These are phyloP conservation scores for Nematocida ironsii DNA, from an alignment of 371 early-diverging fungal species.

Conservation along the genomic window DNA sequence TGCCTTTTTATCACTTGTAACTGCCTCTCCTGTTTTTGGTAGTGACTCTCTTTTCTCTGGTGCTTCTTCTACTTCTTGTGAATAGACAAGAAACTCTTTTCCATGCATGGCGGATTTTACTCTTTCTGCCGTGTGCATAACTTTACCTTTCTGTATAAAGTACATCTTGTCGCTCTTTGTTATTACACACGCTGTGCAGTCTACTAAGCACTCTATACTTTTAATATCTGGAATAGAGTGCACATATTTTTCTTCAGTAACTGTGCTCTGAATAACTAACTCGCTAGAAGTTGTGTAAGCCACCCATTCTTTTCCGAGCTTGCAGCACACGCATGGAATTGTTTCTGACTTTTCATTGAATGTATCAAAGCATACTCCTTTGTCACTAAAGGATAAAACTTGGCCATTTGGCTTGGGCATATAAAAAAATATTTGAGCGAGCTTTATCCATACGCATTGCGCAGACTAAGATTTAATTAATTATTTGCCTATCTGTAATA, in stretches of 20 bases:
- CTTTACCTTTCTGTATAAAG: constrained; percentile 21
- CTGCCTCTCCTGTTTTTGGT: not conserved
- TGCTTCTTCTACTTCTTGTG: constrained; percentile 31
- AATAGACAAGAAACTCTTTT: constrained; percentile 50
- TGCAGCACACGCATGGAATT: constrained; percentile 52
- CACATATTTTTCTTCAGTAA: constrained; percentile 10
- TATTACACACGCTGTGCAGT: constrained; percentile 48
- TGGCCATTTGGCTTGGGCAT: constrained; percentile 19
- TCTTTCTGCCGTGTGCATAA: constrained; percentile 10
- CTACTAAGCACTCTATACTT: constrained; percentile 60
- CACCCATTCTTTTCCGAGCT: constrained; percentile 48
- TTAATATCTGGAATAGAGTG: constrained; percentile 42
- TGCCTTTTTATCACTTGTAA: not conserved
- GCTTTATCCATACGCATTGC: not conserved
- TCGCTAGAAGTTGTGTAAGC: constrained; percentile 27
- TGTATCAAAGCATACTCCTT: constrained; percentile 66
- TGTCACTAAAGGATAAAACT: constrained; percentile 63
- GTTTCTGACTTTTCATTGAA: constrained; percentile 55
- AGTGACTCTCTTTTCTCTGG: not conserved
- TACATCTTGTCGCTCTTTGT: constrained; percentile 34
- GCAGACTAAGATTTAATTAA: no score
- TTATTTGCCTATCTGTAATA: no score
- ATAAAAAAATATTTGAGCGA: constrained; percentile 28
- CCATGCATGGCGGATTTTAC: constrained; percentile 50
- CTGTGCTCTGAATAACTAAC: constrained; percentile 48